Evolutionary conservation across 1,139 yeast species (phyloP).

Genomic region (Suhomyces guaymorum): DNA sequence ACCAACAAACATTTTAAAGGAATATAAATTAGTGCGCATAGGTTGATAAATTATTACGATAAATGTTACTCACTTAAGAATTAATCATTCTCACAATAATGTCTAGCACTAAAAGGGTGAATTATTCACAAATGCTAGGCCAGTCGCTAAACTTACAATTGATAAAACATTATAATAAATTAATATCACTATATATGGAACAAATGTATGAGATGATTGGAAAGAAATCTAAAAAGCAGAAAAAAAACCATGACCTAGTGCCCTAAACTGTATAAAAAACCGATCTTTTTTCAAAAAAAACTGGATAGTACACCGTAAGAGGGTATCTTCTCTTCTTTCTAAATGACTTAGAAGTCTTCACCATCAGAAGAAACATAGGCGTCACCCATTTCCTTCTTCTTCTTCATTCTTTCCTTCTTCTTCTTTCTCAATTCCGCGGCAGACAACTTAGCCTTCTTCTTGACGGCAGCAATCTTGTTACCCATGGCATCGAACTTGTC

Average conservation of each 20-base stretch:
- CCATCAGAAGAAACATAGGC: conserved; percentile 97
- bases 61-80: too few relatives aligned
- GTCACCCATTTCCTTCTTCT: conserved; percentile 99
- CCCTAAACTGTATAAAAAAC: conserved; percentile 11
- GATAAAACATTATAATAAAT: conserved; percentile 11
- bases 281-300: conserved; percentile 13
- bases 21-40: neutral
- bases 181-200: conserved; percentile 14
- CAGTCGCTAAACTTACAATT: conserved; percentile 1
- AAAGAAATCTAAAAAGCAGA: conserved; percentile 5
- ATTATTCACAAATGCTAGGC: too few relatives aligned
- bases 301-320: conserved; percentile 10
- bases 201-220: conserved; percentile 11
- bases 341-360: conserved; percentile 39
- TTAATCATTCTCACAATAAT: too few relatives aligned
- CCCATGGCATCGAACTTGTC: conserved; percentile 99
- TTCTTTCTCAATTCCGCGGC: conserved; percentile 99
- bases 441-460: conserved; percentile 96
- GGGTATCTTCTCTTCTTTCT: conserved; percentile 5
- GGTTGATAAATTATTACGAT: neutral
- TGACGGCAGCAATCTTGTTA: conserved; percentile 95
- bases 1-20: neutral
- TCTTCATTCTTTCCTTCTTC: conserved; percentile 99
- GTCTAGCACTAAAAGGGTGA: too few relatives aligned
- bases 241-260: conserved; percentile 10